A percentile compares a stretch with the other conserved stretches of the same genome.
Conservation (phyloP, 2,329 filamentous ascomycete species). For the Orbilia brochopaga region DNA sequence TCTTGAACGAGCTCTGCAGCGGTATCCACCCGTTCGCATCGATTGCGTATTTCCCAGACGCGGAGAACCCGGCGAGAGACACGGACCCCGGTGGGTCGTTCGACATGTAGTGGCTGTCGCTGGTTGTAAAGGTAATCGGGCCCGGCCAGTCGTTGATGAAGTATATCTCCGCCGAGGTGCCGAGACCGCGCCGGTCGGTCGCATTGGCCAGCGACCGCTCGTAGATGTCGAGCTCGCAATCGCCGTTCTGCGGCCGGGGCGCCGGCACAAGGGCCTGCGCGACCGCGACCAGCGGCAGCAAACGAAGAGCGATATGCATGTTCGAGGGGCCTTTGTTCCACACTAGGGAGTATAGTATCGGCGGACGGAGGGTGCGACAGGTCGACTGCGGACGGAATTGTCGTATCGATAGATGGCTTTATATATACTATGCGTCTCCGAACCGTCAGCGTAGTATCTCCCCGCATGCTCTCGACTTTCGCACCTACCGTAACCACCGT, state of each 20-base stretch:
- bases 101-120: slow-evolving; percentile 23
- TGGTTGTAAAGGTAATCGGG: slow-evolving; percentile 14
- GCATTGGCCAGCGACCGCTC: slow-evolving; percentile 5
- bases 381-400: too few relatives aligned
- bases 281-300: slow-evolving; percentile 8
- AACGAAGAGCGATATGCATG: slow-evolving; percentile 10
- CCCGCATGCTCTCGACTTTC: not conserved
- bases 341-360: not conserved
- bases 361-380: too few relatives aligned
- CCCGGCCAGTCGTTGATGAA: slow-evolving; percentile 40
- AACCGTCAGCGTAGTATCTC: not conserved
- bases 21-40: slow-evolving; percentile 45
- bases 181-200: slow-evolving; percentile 21
- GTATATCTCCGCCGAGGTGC: slow-evolving; percentile 46
- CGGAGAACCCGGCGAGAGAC: slow-evolving; percentile 8
- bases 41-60: slow-evolving; percentile 18
- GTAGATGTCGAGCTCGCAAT: slow-evolving; percentile 9
- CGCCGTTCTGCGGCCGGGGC: slow-evolving; percentile 11
- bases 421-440: not conserved
- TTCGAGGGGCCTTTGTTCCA: too few relatives aligned
- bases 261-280: slow-evolving; percentile 26
- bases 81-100: slow-evolving; percentile 18
- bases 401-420: not conserved
- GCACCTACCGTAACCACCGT: not conserved
- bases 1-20: slow-evolving; percentile 25